phyloP scores from a whole-genome alignment of 306 rosid species.

The Psophocarpus tetragonolobus region DNA sequence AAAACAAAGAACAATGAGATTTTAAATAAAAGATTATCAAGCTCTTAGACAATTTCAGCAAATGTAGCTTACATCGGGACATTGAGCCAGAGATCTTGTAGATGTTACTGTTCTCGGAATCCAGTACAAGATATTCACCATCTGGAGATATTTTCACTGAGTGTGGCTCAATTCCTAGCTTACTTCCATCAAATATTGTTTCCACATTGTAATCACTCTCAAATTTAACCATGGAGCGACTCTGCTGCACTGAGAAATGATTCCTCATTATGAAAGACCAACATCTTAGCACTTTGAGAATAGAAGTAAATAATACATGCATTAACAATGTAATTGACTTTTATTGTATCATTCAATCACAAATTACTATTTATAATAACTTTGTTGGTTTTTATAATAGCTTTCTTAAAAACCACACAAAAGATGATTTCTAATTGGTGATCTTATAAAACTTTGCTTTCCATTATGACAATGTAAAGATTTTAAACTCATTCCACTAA shows the following conservation, averaged over 20 bases:
- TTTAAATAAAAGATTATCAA: background rate
- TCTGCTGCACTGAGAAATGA: constrained; percentile 57
- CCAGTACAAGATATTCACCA: constrained; percentile 87
- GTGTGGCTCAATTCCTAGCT: constrained; percentile 92
- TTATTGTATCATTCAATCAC: too few species aligned
- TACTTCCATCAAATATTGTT: constrained; percentile 91
- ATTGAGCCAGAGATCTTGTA: constrained; percentile 76
- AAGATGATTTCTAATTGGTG: background rate
- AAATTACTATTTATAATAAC: background rate
- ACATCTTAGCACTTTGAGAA: constrained; percentile 18
- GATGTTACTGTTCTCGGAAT: constrained; percentile 86
- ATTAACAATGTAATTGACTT: too few species aligned
- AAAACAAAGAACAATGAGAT: background rate
- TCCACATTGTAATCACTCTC: constrained; percentile 90
- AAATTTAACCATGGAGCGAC: constrained; percentile 91
- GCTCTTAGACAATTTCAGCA: background rate
- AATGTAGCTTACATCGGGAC: constrained; percentile 67
- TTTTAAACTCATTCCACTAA: background rate
- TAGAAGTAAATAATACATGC: background rate
- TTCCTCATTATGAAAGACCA: constrained; percentile 35
- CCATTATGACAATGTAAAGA: too few species aligned
- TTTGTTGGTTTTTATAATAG: background rate
- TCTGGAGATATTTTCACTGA: constrained; percentile 64
- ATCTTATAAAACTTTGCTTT: background rate
- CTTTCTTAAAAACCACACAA: background rate